A percentile compares a stretch with the other conserved stretches of the same genome.
Conservation (phyloP, 768 basidiomycete species). For the Tricholoma saponaceum region DNA sequence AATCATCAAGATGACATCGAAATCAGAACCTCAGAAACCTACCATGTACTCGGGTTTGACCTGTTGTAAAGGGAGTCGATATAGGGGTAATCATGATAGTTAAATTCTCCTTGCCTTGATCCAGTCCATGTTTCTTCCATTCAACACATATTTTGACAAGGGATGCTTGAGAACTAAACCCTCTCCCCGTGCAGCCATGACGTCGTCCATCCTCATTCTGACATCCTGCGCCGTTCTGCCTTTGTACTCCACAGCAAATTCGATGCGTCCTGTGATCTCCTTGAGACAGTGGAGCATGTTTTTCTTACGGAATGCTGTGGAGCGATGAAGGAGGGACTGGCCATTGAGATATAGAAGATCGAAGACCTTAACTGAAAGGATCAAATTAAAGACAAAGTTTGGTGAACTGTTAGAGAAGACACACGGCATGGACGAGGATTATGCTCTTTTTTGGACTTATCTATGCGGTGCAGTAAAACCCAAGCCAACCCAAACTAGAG, state of each 20-base stretch:
- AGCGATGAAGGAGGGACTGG: constrained; percentile 68
- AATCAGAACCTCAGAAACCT: constrained; percentile 9
- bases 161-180: constrained; percentile 92
- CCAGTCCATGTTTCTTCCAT: constrained; percentile 90
- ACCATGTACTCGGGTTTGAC: constrained; percentile 91
- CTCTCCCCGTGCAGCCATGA: constrained; percentile 86
- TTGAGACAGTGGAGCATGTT: constrained; percentile 68
- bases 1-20: neutral
- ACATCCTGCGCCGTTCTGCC: constrained; percentile 84
- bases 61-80: constrained; percentile 24
- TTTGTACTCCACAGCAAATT: constrained; percentile 67
- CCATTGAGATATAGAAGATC: constrained; percentile 90
- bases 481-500: neutral
- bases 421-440: constrained; percentile 89
- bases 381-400: neutral
- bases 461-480: constrained; percentile 29
- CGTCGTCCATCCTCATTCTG: constrained; percentile 69
- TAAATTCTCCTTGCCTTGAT: constrained; percentile 57
- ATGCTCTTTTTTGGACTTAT: constrained; percentile 64
- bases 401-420: constrained; percentile 23
- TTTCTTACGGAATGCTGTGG: constrained; percentile 72
- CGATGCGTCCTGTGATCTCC: constrained; percentile 73
- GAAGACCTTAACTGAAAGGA: constrained; percentile 82
- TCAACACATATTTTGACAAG: constrained; percentile 73
- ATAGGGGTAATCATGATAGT: neutral